Evolutionary conservation across 768 basidiomycete species (phyloP), one percentile per base, ranked within the genome.

Genomic region (Mycena pura): DNA sequence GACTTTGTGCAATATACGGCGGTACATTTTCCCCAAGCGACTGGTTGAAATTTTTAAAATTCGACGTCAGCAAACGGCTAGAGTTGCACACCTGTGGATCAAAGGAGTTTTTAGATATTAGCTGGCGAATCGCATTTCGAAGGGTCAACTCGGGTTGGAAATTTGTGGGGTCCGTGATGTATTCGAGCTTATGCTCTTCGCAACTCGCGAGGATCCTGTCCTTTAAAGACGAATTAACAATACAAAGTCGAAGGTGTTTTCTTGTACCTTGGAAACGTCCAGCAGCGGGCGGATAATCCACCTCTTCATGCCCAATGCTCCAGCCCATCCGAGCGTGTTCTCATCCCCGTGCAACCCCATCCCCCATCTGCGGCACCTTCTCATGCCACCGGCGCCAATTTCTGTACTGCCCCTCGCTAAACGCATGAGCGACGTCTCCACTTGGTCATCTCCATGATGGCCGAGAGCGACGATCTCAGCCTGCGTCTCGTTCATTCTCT

Each of bases 361-460:
- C 2, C 93, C 93, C 86, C 87, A 92, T 43, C 91, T 80, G 11
- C 93, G 82, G 45, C 80, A 76, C 1, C 76, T 76, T 38, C 82
- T 79, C 89, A 94, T 94, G 4, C 89, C 92, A 11, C 82, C 82
- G 1, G 86, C 82, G 0, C 89, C 90, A 15, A 83, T 54, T 40
- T 74, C 69, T 3, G 84, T 80, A 6, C 87, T 87, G 0, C 88
- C 86, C 61, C 74, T 81, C 6, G 84, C 79, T 15, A 89, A 70
- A 6, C 93, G 85, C 80, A 93, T 86, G 50, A 95, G 74, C 28
- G 86, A 81, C 0, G 93, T 95, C 71, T 95, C 93, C 10, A 93
- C 82, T 70, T 94, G 91, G 69, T 95, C 93, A 69, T 95, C 91
- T 3, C 82, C 82, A 69, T 95, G 93, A 66, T 95, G 93, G 0